Conservation (phyloP, 2,329 filamentous ascomycete genomes). For the Calycina marina region DNA sequence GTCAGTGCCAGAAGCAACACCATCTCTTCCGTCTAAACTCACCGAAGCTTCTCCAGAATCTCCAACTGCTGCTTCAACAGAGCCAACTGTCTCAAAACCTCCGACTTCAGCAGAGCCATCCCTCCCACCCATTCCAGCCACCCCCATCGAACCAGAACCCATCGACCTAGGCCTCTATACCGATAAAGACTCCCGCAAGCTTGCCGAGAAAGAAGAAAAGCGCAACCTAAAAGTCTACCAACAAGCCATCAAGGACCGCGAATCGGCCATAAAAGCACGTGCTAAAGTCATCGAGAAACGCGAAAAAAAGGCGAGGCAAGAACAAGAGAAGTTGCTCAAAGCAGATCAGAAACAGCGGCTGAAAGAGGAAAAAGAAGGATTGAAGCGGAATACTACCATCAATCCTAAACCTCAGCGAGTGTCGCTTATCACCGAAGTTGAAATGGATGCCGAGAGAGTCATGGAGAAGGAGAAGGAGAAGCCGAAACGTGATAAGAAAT, state of each 20-base stretch:
- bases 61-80: slow-evolving; percentile 3
- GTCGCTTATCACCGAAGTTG: slow-evolving; percentile 10
- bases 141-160: slow-evolving; percentile 37
- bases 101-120: slow-evolving; percentile 4
- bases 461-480: slow-evolving; percentile 17
- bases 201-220: slow-evolving; percentile 54
- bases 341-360: slow-evolving; percentile 19
- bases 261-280: slow-evolving; percentile 47
- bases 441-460: too few relatives aligned
- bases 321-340: slow-evolving; percentile 25
- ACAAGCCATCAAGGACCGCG: slow-evolving; percentile 49
- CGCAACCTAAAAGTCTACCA: slow-evolving; percentile 49
- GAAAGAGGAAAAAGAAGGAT: slow-evolving; percentile 22
- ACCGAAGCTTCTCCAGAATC: slow-evolving; percentile 3
- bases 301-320: slow-evolving; percentile 27
- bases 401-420: slow-evolving; percentile 13
- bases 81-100: neutral
- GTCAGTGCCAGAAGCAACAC: neutral
- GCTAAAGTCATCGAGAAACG: slow-evolving; percentile 43
- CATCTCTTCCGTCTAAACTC: slow-evolving; percentile 1
- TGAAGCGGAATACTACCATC: slow-evolving; percentile 15
- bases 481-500: slow-evolving; percentile 37
- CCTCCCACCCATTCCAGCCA: slow-evolving; percentile 32
- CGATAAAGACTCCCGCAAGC: slow-evolving; percentile 51
- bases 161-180: slow-evolving; percentile 43